A percentile compares a stretch with the other conserved stretches of the same genome.
phyloP scores from a whole-genome alignment of 2,329 filamentous ascomycete genomes.

The Colletotrichum orbiculare region DNA sequence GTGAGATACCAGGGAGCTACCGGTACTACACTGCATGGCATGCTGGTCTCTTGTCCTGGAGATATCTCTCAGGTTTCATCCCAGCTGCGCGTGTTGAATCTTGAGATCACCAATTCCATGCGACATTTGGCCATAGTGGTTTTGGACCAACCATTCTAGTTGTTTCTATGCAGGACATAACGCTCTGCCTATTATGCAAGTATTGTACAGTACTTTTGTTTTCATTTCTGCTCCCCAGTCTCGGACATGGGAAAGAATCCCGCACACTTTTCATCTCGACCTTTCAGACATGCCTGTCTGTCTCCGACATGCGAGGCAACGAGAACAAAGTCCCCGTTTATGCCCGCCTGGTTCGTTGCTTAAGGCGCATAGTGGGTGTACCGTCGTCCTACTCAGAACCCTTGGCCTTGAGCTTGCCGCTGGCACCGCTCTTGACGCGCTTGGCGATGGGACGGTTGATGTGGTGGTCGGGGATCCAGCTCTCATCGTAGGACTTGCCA shows the following conservation, averaged over 20 bases:
- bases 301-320: background rate
- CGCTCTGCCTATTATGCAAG: conserved; percentile 16
- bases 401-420: conserved; percentile 50
- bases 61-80: background rate
- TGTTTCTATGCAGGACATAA: background rate
- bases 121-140: no score
- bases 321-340: background rate
- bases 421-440: conserved; percentile 70
- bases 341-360: conserved; percentile 17
- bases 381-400: conserved; percentile 26
- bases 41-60: background rate
- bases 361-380: conserved; percentile 6
- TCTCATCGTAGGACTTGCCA: conserved; percentile 84
- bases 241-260: background rate
- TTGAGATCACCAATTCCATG: no score
- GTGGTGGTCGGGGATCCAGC: conserved; percentile 92
- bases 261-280: background rate
- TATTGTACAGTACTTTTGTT: conserved; percentile 33
- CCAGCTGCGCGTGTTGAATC: no score
- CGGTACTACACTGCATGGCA: background rate
- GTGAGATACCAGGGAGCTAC: no score
- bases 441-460: conserved; percentile 84
- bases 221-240: background rate
- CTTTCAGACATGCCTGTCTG: background rate
- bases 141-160: background rate